Base-by-base conservation (phyloP, 2,329 filamentous ascomycete species). In the Scytalidium sp. region DNA sequence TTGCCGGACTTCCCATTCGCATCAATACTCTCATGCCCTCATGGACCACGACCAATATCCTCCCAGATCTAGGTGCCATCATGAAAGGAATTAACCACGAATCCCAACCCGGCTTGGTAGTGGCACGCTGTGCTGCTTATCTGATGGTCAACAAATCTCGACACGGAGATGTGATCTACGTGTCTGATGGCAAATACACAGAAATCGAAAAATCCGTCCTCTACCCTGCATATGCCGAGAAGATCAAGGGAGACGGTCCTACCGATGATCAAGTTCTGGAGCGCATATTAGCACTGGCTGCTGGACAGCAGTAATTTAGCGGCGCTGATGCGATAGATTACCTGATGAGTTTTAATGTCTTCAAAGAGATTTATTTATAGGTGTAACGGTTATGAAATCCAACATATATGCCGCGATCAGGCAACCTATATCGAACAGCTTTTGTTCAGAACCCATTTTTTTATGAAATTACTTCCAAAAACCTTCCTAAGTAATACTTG, bases 11-110 rank as follows among this genome's bases (percentile, higher is more conserved):
- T 1, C 73, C 76, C 1, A 74, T 84, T 41, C 75, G 80, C 13
- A 60, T 84, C 45, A 84, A 84, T 65, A 73, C 70, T 5, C 64
- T 84, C 19, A 72, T 76, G 1, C 79, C 80, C 1, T 74, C 69
- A 23, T 83, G 79, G 79, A 82, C 80, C 0, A 64, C 69, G 3
- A 78, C 76, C 15, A 70, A 66, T 11, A 68, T 81, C 1, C 61
- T 81, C 2, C 71, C 75, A 0, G 55, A 59, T 19, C 42, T 71
- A 3, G 63, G 64, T 25, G 57, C 49, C 0, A 19, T 74, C 17
- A 63, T 78, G 53, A 64, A 66, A n/a, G 56, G 56, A 9, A 62
- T 73, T 5, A 68, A 70, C 0, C 64, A 72, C 32, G 63, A 68
- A 13, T 56, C 72, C 0, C 80, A 83, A 61, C 54, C 67, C 0